phyloP scores from a whole-genome alignment of 2,329 filamentous ascomycete genomes.

The Colletotrichum euphorbiae region DNA sequence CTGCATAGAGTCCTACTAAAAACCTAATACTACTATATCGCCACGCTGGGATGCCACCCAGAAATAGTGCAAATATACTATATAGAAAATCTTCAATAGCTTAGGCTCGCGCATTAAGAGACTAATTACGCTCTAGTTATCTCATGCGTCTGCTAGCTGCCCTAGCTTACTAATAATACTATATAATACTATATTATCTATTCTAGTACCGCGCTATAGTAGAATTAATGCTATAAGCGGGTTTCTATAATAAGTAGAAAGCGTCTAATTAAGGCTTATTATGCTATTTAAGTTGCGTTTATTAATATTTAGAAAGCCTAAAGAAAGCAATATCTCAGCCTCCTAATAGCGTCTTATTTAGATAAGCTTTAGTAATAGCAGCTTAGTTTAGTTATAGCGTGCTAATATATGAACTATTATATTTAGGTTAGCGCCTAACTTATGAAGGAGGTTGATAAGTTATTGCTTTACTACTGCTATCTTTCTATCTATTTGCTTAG shows the following conservation, averaged over 20 bases:
- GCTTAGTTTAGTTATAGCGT: neutral
- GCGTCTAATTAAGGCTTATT: neutral
- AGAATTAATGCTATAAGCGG: neutral
- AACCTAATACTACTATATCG: neutral
- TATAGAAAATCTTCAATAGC: constrained; percentile 8
- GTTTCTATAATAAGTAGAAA: neutral
- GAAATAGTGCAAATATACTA: neutral
- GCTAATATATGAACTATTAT: neutral
- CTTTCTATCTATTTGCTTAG: neutral
- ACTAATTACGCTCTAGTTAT: neutral
- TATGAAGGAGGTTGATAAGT: neutral
- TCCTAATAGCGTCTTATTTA: neutral
- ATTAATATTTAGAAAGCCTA: neutral
- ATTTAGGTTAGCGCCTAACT: neutral
- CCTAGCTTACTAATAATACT: neutral
- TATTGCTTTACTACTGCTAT: neutral
- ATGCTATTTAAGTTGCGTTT: neutral
- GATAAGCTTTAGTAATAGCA: constrained; percentile 1
- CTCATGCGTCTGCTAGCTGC: neutral
- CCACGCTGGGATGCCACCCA: neutral
- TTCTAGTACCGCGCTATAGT: neutral
- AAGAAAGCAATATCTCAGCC: constrained; percentile 1
- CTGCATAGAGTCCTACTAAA: neutral
- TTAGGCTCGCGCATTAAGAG: neutral
- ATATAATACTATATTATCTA: neutral